Evolutionary conservation across 1,139 yeast species (phyloP).

Genomic region (Lodderomyces beijingensis): DNA sequence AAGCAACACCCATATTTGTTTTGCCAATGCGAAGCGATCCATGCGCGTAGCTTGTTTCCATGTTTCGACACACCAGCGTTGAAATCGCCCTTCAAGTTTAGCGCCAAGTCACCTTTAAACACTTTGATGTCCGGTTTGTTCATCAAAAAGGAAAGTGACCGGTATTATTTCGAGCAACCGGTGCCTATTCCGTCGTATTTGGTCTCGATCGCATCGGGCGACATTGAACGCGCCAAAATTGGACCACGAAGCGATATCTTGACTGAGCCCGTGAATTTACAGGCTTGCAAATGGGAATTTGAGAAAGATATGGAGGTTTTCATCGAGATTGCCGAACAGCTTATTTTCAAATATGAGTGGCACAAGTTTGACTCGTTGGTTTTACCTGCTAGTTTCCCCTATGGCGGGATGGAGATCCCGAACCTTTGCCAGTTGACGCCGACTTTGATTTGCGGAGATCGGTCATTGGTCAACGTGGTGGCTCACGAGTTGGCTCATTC

Average conservation of each 20-base stretch:
- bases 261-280: constrained; percentile 24
- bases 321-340: constrained; percentile 28
- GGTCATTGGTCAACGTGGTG: constrained; percentile 32
- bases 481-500: constrained; percentile 40
- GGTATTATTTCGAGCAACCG: constrained; percentile 27
- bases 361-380: constrained; percentile 29
- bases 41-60: constrained; percentile 40
- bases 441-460: constrained; percentile 29
- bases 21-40: constrained; percentile 43
- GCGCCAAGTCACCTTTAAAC: constrained; percentile 27
- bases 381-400: constrained; percentile 32
- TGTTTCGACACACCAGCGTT: constrained; percentile 43
- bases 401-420: constrained; percentile 42
- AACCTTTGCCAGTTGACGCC: constrained; percentile 37
- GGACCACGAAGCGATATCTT: constrained; percentile 34
- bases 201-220: constrained; percentile 34
- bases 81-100: constrained; percentile 28
- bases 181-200: constrained; percentile 35
- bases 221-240: constrained; percentile 24
- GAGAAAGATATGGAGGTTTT: constrained; percentile 34
- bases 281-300: constrained; percentile 33
- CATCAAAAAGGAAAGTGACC: constrained; percentile 6
- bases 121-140: constrained; percentile 38
- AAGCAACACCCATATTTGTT: constrained; percentile 27
- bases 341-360: constrained; percentile 35